These are phyloP conservation scores for Corinectria fuckeliana DNA, from an alignment of 2,329 filamentous ascomycete species.

Conservation along the genomic window DNA sequence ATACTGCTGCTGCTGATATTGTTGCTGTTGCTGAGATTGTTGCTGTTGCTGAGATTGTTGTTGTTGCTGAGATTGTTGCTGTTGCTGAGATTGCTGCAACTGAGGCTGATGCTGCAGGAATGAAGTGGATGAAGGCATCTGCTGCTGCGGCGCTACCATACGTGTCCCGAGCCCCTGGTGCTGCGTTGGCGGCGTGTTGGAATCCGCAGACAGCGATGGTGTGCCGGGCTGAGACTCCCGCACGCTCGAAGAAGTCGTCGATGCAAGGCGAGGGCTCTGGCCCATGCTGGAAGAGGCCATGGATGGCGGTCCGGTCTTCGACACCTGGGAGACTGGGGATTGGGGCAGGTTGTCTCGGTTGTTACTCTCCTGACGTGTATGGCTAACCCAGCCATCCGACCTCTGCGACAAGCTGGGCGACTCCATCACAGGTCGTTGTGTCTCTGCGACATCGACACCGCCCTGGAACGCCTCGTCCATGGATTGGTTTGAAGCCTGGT, in stretches of 20 bases:
- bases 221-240: slow-evolving; percentile 27
- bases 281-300: slow-evolving; percentile 33
- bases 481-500: slow-evolving; percentile 30
- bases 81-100: too few relatives aligned
- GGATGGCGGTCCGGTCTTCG: slow-evolving; percentile 32
- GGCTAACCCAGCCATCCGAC: slow-evolving; percentile 15
- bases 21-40: neutral
- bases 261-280: slow-evolving; percentile 35
- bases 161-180: slow-evolving; percentile 17
- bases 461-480: slow-evolving; percentile 27
- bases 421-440: slow-evolving; percentile 22
- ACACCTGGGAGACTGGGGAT: slow-evolving; percentile 35
- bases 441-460: slow-evolving; percentile 12
- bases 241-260: slow-evolving; percentile 11
- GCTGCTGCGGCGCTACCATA: slow-evolving; percentile 21
- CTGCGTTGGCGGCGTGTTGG: slow-evolving; percentile 27
- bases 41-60: neutral
- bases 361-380: slow-evolving; percentile 13
- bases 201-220: slow-evolving; percentile 19
- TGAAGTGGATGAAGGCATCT: slow-evolving; percentile 9
- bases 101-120: slow-evolving; percentile 18
- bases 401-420: slow-evolving; percentile 26
- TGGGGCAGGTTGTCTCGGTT: slow-evolving; percentile 26
- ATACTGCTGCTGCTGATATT: neutral
- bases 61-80: neutral